Base-by-base conservation (phyloP, 495 filamentous ascomycete genomes). In the Cudoniella acicularis region DNA sequence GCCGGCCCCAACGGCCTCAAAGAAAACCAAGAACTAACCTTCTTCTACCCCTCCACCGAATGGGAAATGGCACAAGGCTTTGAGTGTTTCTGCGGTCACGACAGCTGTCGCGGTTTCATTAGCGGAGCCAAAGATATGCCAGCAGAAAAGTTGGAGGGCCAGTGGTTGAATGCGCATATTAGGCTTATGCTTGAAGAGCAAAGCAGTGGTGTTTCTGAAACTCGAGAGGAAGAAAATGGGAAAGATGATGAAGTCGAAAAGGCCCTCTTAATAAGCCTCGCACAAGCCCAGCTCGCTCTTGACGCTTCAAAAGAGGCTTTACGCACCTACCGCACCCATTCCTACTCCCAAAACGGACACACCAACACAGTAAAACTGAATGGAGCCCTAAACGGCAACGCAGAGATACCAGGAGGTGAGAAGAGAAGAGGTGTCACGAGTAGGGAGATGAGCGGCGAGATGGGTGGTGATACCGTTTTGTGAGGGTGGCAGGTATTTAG, bases 11-110 rank as follows among this genome's bases (percentile, higher is more conserved):
- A 78, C 17, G 79, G 80, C 36, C 75, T 88, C 23, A 70, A 77
- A 49, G 66, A 62, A 1, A 87, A 86, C 30, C 83, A 90, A 52
- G 80, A 84, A 55, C 69, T 90, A 45, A 90, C 87, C 55, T 90
- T 89, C 77, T 91, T 91, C 74, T 91, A 91, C 67, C 88, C 88
- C 6, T 86, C 81, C 54, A 86, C 86, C 2, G 88, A 91, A 71
- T 91, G 85, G 85, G 65, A 79, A 57, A 90, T 90, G 87, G 83
- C 83, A 45, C 86, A 90, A 72, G 74, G 83, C 17, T 91, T 91
- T 63, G 72, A 82, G 58, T 91, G 88, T 66, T 72, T 69, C 40
- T 91, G 88, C 67, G 79, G 80, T 9, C 74, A 67, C 21, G 64
- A 69, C 0, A 64, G 67, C 41, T 87, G 83, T 66, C 72, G 71